These are phyloP conservation scores for Yarrowia hollandica DNA, from an alignment of 805 yeast species.

Conservation along the genomic window DNA sequence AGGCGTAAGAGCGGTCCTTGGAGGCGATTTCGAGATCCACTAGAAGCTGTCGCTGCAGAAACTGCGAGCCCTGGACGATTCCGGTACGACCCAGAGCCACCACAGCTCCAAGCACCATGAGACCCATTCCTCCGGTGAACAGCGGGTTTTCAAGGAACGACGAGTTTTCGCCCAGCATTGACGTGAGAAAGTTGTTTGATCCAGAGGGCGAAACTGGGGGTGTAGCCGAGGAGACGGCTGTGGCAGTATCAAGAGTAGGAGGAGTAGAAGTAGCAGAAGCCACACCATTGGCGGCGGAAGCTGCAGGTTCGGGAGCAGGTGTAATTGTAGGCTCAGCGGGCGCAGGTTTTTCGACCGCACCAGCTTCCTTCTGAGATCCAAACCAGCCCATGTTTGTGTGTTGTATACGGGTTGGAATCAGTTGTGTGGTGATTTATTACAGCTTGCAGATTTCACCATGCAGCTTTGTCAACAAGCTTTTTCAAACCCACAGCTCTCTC, in stretches of 20 bases:
- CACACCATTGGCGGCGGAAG: not conserved
- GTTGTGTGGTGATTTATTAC: too few species aligned
- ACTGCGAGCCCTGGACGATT: constrained; percentile 58
- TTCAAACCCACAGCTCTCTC: not conserved
- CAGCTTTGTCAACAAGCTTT: constrained; percentile 8
- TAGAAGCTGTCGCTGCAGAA: constrained; percentile 76
- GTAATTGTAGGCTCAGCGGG: not conserved
- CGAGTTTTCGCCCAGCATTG: constrained; percentile 1
- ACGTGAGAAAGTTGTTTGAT: not conserved
- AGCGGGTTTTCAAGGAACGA: constrained; percentile 69
- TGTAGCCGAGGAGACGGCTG: not conserved
- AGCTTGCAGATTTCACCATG: too few species aligned
- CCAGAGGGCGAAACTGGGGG: too few species aligned
- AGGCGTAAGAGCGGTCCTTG: constrained; percentile 86
- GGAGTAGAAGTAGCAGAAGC: not conserved
- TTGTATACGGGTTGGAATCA: not conserved
- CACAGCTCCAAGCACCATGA: constrained; percentile 92
- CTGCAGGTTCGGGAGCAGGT: not conserved
- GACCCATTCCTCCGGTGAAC: constrained; percentile 97
- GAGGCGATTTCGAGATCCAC: constrained; percentile 93
- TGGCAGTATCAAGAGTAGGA: not conserved
- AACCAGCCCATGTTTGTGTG: constrained; percentile 21
- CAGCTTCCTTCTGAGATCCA: not conserved
- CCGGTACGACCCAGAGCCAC: constrained; percentile 77
- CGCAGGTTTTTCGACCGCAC: not conserved